These are phyloP conservation scores for Aureobasidium subglaciale DNA, from an alignment of 2,329 filamentous ascomycete species.

Conservation along the genomic window DNA sequence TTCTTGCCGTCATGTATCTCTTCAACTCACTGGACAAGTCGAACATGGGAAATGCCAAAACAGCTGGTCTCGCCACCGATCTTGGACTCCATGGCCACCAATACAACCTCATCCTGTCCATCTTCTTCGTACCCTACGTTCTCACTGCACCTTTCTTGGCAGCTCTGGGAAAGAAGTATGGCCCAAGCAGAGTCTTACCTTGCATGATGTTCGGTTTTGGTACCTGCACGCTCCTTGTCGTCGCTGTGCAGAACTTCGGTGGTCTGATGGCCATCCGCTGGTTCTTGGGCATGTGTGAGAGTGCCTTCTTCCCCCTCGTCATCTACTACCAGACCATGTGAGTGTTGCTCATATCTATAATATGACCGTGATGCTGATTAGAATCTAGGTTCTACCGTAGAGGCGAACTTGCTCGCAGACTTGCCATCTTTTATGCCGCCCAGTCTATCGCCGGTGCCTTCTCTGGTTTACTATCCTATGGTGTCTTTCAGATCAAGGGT, in stretches of 20 bases:
- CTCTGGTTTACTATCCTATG: slow-evolving; percentile 52
- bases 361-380: neutral
- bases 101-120: slow-evolving; percentile 62
- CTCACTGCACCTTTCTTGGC: slow-evolving; percentile 59
- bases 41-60: slow-evolving; percentile 37
- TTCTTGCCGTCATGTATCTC: slow-evolving; percentile 54
- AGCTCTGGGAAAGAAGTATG: slow-evolving; percentile 63
- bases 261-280: slow-evolving; percentile 62
- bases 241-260: slow-evolving; percentile 52
- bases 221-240: slow-evolving; percentile 53
- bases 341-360: neutral
- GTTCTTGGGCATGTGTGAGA: slow-evolving; percentile 59
- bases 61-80: slow-evolving; percentile 41
- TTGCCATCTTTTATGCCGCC: slow-evolving; percentile 70
- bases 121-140: slow-evolving; percentile 72
- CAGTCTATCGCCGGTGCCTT: slow-evolving; percentile 67
- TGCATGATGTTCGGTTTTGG: slow-evolving; percentile 65
- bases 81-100: slow-evolving; percentile 55
- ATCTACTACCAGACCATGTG: slow-evolving; percentile 50
- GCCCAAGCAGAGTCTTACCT: slow-evolving; percentile 56
- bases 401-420: slow-evolving; percentile 60
- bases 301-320: slow-evolving; percentile 63
- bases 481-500: slow-evolving; percentile 52
- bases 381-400: slow-evolving; percentile 57
- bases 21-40: slow-evolving; percentile 48